These are phyloP conservation scores for Aspergillus pseudonomiae DNA, from an alignment of 2,329 filamentous ascomycete genomes.

Conservation along the genomic window DNA sequence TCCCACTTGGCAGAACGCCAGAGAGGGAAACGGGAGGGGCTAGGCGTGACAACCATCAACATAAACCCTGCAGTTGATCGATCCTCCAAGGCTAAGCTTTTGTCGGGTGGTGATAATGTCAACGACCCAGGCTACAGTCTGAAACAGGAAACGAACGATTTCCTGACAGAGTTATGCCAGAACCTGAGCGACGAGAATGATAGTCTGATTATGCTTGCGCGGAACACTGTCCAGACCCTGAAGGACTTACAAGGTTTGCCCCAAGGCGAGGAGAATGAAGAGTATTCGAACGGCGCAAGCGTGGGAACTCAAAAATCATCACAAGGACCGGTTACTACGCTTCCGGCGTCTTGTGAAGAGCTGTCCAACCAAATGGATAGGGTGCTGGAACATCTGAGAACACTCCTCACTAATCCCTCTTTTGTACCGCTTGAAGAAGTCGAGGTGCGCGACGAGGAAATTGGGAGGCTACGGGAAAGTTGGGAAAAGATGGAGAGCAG, in stretches of 20 bases:
- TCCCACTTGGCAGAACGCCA: conserved; percentile 75
- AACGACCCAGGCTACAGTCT: conserved; percentile 68
- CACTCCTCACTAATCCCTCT: conserved; percentile 88
- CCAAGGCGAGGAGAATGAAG: conserved; percentile 30
- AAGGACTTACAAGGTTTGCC: conserved; percentile 60
- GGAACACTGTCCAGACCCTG: conserved; percentile 71
- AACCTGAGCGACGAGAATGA: conserved; percentile 92
- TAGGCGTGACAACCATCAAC: conserved; percentile 52
- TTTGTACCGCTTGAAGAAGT: conserved; percentile 97
- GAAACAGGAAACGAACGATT: conserved; percentile 85
- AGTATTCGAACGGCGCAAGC: conserved; percentile 33
- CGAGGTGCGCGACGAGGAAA: conserved; percentile 88
- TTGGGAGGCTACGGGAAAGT: conserved; percentile 75
- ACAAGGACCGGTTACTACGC: conserved; percentile 41
- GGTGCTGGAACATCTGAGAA: conserved; percentile 78
- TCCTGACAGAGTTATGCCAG: conserved; percentile 81
- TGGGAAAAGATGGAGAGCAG: conserved; percentile 93
- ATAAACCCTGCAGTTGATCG: conserved; percentile 46
- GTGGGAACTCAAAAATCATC: conserved; percentile 25
- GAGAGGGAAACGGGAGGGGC: conserved; percentile 60
- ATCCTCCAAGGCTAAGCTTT: conserved; percentile 30
- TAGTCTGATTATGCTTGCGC: conserved; percentile 70
- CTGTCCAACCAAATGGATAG: conserved; percentile 73
- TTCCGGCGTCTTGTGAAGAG: conserved; percentile 66
- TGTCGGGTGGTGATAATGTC: conserved; percentile 45